Percentiles rank a stretch among this genome's conserved stretches.
phyloP scores from a whole-genome alignment of 805 yeast species.

The Spathaspora hagerdaliae region DNA sequence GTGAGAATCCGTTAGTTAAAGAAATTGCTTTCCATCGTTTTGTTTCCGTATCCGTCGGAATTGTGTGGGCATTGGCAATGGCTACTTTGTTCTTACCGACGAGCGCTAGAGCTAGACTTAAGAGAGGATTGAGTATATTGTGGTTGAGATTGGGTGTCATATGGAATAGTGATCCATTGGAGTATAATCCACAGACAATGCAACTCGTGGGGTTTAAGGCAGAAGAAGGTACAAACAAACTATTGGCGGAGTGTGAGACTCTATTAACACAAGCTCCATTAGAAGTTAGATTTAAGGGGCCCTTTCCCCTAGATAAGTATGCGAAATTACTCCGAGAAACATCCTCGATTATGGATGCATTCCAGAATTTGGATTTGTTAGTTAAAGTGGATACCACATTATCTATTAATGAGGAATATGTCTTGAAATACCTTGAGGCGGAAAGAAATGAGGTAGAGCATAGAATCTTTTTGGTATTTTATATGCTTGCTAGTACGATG shows the following conservation, averaged over 20 bases:
- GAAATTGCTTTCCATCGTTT: constrained; percentile 80
- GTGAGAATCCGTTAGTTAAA: constrained; percentile 59
- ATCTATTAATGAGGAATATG: constrained; percentile 49
- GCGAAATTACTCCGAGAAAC: constrained; percentile 50
- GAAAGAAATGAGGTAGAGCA: constrained; percentile 71
- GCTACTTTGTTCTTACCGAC: constrained; percentile 67
- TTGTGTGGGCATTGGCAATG: constrained; percentile 70
- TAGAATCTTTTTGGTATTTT: constrained; percentile 69
- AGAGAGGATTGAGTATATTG: constrained; percentile 59
- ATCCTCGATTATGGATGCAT: constrained; percentile 65
- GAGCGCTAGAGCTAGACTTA: constrained; percentile 67
- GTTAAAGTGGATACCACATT: constrained; percentile 59
- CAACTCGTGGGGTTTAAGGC: constrained; percentile 43
- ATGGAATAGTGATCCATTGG: constrained; percentile 75
- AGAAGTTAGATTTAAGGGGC: constrained; percentile 72
- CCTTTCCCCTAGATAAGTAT: constrained; percentile 56
- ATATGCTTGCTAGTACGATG: constrained; percentile 74
- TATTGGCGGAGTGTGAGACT: constrained; percentile 57
- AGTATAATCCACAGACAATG: constrained; percentile 25
- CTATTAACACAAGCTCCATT: constrained; percentile 67
- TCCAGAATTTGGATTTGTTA: constrained; percentile 68
- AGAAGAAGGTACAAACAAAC: constrained; percentile 44
- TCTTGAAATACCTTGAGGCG: constrained; percentile 48
- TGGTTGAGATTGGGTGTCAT: constrained; percentile 80
- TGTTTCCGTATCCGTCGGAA: constrained; percentile 67